phyloP scores from a whole-genome alignment of 768 basidiomycete species.

The Naganishia vishniacii region DNA sequence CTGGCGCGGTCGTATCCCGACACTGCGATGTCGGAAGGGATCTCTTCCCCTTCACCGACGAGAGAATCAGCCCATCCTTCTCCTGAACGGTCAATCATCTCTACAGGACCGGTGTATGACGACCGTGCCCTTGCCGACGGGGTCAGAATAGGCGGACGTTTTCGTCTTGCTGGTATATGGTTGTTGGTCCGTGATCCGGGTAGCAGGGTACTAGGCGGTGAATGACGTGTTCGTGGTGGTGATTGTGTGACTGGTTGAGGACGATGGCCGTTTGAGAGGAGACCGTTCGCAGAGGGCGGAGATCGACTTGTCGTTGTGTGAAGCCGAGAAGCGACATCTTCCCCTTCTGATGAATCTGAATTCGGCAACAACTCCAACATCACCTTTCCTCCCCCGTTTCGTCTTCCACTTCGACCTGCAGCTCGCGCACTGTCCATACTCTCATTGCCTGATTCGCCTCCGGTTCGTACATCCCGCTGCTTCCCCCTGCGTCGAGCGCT shows the following conservation, averaged over 20 bases:
- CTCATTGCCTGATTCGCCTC: too few relatives aligned
- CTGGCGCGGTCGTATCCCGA: neutral
- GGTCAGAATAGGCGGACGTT: neutral
- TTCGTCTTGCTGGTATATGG: neutral
- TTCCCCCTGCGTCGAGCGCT: neutral
- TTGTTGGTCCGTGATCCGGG: neutral
- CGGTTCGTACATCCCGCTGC: neutral
- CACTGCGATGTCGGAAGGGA: neutral
- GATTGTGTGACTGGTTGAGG: neutral
- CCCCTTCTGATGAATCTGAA: conserved; percentile 5
- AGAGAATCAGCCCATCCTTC: neutral
- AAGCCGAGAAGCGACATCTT: neutral
- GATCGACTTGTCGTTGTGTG: neutral
- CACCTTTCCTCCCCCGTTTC: neutral
- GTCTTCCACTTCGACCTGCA: too few relatives aligned
- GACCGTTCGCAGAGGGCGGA: neutral
- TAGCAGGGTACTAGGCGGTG: neutral
- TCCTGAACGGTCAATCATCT: conserved; percentile 9
- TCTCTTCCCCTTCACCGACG: neutral
- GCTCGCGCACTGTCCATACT: too few relatives aligned
- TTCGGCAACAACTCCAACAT: conserved; percentile 2
- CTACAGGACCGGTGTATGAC: conserved; percentile 5
- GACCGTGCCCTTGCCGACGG: neutral
- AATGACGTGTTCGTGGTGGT: neutral
- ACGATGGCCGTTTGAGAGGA: too few relatives aligned